Base-by-base conservation (phyloP, 2,329 filamentous ascomycete genomes). In the Aspergillus alliaceus region DNA sequence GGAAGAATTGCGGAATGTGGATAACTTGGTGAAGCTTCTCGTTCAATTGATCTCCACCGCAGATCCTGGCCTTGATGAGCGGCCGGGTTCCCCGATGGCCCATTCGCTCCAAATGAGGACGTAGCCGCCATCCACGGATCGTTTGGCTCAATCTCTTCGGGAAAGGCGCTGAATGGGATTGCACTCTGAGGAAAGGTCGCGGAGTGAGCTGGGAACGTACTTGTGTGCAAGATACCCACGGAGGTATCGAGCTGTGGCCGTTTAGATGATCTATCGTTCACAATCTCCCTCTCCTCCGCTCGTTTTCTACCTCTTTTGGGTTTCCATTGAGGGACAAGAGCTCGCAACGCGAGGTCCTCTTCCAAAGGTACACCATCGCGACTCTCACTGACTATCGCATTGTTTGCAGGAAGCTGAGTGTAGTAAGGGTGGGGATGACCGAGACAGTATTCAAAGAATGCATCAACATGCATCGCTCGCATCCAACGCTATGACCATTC, bases 401-500 rank as follows among this genome's bases (percentile, higher is more conserved):
- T 79, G 14, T 83, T 81, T 6, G 82, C 78, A 0, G 92, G 92
- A 24, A 96, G 83, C 34, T 91, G 84, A 15, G 84, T 87, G 79
- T 89, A 96, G 73, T 97, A 97, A 0, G 85, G 77, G 72, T 96
- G 91, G 25, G 84, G 79, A 62, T 91, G 91, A 49, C 86, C 86
- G 60, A 93, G 82, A 20, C 96, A 84, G 71, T 91, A 97, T 71
- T 96, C 91, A 68, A 96, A 97, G 72, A 97, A 97, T 11, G 91
- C 90, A 79, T 96, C 91, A 52, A 96, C 86, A 72, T 96, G 93
- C 89, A 96, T 93, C 5, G 92, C 93, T 71, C 91, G 91, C 90
- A 97, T 95, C 93, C 93, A 97, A 69, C 93, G 88, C 90, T 90
- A 66, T 37, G 2, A 18, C n/a, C 12, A 32, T 48, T 48, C 12